These are phyloP conservation scores for Durio zibethinus DNA, from an alignment of 345 rosid genomes.

Conservation along the genomic window DNA sequence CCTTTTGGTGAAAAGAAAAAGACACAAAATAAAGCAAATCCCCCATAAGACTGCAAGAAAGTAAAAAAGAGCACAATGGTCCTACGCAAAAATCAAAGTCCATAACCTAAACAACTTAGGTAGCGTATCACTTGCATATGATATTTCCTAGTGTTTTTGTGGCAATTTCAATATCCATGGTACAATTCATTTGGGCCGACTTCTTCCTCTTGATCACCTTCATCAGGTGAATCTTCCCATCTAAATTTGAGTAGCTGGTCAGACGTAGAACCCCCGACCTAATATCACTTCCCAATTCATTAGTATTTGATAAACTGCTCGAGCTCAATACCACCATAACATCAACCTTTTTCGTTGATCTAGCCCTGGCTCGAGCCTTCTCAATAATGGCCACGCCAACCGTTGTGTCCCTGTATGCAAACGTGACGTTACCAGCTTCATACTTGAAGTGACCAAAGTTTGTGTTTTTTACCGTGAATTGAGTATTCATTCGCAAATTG, in stretches of 20 bases:
- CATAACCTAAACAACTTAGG: not conserved
- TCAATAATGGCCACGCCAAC: constrained; percentile 11
- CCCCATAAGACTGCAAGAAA: too few species aligned
- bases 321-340: constrained; percentile 22
- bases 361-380: constrained; percentile 23
- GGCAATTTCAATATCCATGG: constrained; percentile 7
- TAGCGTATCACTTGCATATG: not conserved
- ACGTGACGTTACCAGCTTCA: not conserved
- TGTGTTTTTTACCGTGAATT: constrained; percentile 9
- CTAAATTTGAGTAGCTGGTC: constrained; percentile 26
- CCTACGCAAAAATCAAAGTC: not conserved
- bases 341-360: constrained; percentile 24
- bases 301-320: not conserved
- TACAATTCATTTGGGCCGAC: constrained; percentile 37
- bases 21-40: too few species aligned
- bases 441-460: constrained; percentile 11
- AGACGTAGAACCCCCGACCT: constrained; percentile 36
- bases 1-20: too few species aligned
- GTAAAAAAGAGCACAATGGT: not conserved
- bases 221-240: constrained; percentile 34
- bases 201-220: constrained; percentile 29
- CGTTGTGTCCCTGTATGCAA: not conserved
- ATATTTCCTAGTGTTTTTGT: not conserved
- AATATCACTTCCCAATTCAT: constrained; percentile 20
- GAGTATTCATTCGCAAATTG: not conserved